Base-by-base conservation (phyloP, 2,329 filamentous ascomycete species). In the Pseudogymnoascus sp. region DNA sequence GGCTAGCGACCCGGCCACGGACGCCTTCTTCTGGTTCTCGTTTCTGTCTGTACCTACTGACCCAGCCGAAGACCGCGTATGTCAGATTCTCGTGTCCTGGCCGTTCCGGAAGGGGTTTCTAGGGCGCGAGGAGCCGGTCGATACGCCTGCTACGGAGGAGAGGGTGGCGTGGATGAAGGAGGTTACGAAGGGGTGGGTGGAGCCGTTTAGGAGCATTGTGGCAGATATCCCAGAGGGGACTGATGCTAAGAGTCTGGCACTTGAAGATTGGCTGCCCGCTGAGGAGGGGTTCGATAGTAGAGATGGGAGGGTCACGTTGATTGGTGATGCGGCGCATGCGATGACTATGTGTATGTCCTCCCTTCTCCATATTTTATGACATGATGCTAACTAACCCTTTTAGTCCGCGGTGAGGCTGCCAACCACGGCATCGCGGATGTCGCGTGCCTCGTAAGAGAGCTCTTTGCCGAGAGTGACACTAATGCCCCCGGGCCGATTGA, bases 281-380 rank as follows among this genome's bases (percentile, higher is more conserved):
- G 66, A 63, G 3, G 69, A 67, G 1, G 60, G 74, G 4, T 74
- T 72, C 45, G 70, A 72, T 0, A 70, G 67, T 37, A 61, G 61
- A 3, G 67, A 67, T 5, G 77, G 76, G 0, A 71, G 73, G 1
- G 75, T 74, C 0, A 73, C 78, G 0, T 63, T 83, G 1, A 72
- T 81, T 61, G 81, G 81, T 0, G 81, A 84, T 67, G 76, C 81
- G 0, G 72, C 81, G 2, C 81, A 84, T 67, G 74, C 78, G 0
- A 83, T 83, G 80, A 77, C 78, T 0, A 83, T 83, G 80, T 83
- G 79, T 83, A 74, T 69, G 79, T 37, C 28, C 3, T 38, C 26
- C 13, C 41, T 37, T 23, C 57, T 57, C 41, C 57, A 3, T 5
- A 6, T n/a, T 34, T 41, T 19, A 4, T 1, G 38, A 33, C 57